Conservation (phyloP, 1,284 basidiomycete genomes). For the Puccinia triticina region DNA sequence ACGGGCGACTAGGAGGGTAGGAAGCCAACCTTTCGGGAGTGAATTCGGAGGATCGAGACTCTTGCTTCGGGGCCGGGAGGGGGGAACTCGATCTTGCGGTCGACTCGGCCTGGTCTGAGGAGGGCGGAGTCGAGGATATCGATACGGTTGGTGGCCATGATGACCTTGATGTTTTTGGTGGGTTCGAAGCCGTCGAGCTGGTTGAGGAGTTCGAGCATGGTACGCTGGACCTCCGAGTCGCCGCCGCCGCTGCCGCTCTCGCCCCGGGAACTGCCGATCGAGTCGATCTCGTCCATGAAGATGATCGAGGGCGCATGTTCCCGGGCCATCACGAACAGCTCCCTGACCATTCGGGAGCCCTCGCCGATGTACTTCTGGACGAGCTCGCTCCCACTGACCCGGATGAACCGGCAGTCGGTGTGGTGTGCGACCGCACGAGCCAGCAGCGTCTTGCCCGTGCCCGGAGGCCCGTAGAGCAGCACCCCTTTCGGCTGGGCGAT, state of each 20-base stretch:
- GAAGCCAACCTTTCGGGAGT: constrained; percentile 79
- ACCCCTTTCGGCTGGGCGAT: constrained; percentile 97
- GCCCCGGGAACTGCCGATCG: constrained; percentile 89
- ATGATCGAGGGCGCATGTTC: constrained; percentile 99
- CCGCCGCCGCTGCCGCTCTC: constrained; percentile 77
- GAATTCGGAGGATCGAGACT: constrained; percentile 93
- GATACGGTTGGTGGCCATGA: constrained; percentile 99
- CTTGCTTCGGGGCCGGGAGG: constrained; percentile 97
- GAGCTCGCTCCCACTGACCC: constrained; percentile 90
- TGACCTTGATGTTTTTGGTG: constrained; percentile 97
- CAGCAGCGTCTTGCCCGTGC: constrained; percentile 94
- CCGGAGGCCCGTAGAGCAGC: constrained; percentile 95
- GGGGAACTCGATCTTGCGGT: constrained; percentile 98
- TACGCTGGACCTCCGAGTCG: constrained; percentile 95
- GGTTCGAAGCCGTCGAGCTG: constrained; percentile 97
- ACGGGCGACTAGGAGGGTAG: neutral
- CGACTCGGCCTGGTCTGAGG: constrained; percentile 92
- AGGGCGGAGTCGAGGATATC: constrained; percentile 95
- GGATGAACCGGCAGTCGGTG: constrained; percentile 97
- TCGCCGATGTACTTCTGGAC: constrained; percentile 99
- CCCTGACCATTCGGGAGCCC: constrained; percentile 92
- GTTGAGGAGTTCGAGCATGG: constrained; percentile 95
- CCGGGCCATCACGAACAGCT: constrained; percentile 97
- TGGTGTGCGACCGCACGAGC: constrained; percentile 98
- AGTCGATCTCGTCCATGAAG: constrained; percentile 99